These are phyloP conservation scores for Zizania latifolia DNA, from an alignment of 176 grass and related monocot genomes.

Conservation along the genomic window DNA sequence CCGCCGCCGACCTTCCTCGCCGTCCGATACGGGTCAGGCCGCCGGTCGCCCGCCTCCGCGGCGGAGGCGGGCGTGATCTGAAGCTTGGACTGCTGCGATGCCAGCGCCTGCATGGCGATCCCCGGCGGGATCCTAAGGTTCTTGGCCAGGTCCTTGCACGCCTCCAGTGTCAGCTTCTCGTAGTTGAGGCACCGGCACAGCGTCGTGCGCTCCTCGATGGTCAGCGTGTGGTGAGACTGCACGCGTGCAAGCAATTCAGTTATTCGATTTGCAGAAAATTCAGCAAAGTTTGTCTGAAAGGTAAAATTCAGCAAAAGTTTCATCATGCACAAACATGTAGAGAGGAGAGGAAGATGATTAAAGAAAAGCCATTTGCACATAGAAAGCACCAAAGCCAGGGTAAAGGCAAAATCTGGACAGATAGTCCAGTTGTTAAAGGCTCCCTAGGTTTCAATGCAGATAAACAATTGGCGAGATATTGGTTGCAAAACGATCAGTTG, in stretches of 20 bases:
- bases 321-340: not conserved
- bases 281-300: not conserved
- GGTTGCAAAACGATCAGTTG: slow-evolving; percentile 10
- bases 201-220: slow-evolving; percentile 50
- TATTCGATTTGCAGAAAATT: too few relatives aligned
- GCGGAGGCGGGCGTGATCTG: slow-evolving; percentile 19
- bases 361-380: slow-evolving; percentile 32
- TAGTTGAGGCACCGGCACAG: slow-evolving; percentile 90
- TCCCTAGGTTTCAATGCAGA: not conserved
- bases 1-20: slow-evolving; percentile 9
- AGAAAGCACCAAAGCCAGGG: slow-evolving; percentile 27
- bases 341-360: not conserved
- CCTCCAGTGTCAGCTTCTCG: slow-evolving; percentile 82
- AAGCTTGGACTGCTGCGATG: slow-evolving; percentile 56
- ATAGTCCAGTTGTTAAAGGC: not conserved
- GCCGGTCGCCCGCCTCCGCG: not conserved
- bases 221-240: slow-evolving; percentile 60
- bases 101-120: slow-evolving; percentile 75
- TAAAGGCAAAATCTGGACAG: slow-evolving; percentile 28
- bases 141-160: slow-evolving; percentile 90
- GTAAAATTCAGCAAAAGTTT: not conserved
- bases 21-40: slow-evolving; percentile 22
- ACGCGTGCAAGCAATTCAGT: not conserved
- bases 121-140: slow-evolving; percentile 65
- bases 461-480: slow-evolving; percentile 7